Evolutionary conservation across 1,284 basidiomycete species (phyloP), one percentile per base, ranked within the genome.

Genomic region (Sanghuangporus baumii): DNA sequence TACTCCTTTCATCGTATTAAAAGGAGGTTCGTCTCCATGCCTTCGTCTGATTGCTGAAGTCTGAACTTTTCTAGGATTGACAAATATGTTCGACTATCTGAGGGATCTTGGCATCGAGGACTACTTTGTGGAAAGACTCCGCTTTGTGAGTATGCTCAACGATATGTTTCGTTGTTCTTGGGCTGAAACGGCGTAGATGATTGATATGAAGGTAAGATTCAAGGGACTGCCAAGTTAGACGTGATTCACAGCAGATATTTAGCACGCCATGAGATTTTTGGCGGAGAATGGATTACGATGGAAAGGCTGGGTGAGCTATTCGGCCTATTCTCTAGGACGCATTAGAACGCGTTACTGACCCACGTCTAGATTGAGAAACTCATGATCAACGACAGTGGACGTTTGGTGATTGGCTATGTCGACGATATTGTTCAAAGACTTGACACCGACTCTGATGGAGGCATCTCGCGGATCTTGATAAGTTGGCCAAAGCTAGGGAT

Each of bases 401-500:
- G 57, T 18, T 34, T 58, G 34, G 57, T 43, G 18, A 34, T 58
- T 5, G 57, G 57, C 26, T 58, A 58, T 58, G 41, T 14, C 12
- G 57, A 58, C 46, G 57, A 58, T 20, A 48, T 58, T 23, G 31
- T 48, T 16, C 43, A 47, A 34, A 41, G 57, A 20, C 31, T 37
- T 11, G 57, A 58, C 43, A 48, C 41, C 36, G 57, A 58, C 23
- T 43, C 41, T 36, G 37, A 57, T 23, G 7, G 38, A 4, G 57
- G 26, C 31, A 36, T 18, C 16, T 47, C 43, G 26, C 41, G 57
- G n/a, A 46, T 58, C 14, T n/a, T 58, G 20, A 58, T 58, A 23
- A 58, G 57, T 23, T 58, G 57, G 57, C 57, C 57, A 31, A 58
- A 58, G 31, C 16, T 48, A n/a, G 57, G 57, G 16, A 46, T 58